These are phyloP conservation scores for Gremmenia infestans DNA, from an alignment of 2,329 filamentous ascomycete species.

Conservation along the genomic window DNA sequence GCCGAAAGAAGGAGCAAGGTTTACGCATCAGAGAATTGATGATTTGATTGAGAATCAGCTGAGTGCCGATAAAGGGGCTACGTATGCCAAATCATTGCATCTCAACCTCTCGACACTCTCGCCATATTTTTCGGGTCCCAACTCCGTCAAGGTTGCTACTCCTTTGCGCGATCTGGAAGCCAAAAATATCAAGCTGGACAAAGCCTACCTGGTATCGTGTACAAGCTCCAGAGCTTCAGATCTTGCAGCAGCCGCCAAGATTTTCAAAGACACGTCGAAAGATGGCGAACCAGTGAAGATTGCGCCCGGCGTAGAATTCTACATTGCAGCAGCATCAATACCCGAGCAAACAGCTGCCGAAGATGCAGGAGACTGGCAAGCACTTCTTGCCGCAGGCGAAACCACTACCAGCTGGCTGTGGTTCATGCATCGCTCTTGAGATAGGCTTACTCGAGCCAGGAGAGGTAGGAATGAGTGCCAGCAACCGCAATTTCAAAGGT, in stretches of 20 bases:
- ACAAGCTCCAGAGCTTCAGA: conserved; percentile 83
- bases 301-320: conserved; percentile 72
- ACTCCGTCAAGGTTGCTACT: conserved; percentile 83
- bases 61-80: conserved; percentile 67
- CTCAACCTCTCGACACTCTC: conserved; percentile 78
- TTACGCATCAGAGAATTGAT: conserved; percentile 70
- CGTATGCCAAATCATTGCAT: conserved; percentile 78
- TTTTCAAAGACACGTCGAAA: conserved; percentile 72
- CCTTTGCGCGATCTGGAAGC: conserved; percentile 68
- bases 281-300: conserved; percentile 63
- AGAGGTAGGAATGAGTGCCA: conserved; percentile 81
- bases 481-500: conserved; percentile 87
- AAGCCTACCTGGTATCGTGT: conserved; percentile 84
- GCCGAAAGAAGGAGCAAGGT: conserved; percentile 44
- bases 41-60: conserved; percentile 63
- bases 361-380: conserved; percentile 79
- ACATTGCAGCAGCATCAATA: conserved; percentile 81
- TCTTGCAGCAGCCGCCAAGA: conserved; percentile 72
- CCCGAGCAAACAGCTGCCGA: conserved; percentile 74
- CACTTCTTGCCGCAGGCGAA: conserved; percentile 72
- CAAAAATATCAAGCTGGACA: conserved; percentile 72
- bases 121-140: conserved; percentile 81
- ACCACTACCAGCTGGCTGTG: conserved; percentile 68
- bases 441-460: conserved; percentile 71
- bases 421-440: conserved; percentile 81